phyloP scores from a whole-genome alignment of 495 filamentous ascomycete genomes.

The Penicillium coprophilum region DNA sequence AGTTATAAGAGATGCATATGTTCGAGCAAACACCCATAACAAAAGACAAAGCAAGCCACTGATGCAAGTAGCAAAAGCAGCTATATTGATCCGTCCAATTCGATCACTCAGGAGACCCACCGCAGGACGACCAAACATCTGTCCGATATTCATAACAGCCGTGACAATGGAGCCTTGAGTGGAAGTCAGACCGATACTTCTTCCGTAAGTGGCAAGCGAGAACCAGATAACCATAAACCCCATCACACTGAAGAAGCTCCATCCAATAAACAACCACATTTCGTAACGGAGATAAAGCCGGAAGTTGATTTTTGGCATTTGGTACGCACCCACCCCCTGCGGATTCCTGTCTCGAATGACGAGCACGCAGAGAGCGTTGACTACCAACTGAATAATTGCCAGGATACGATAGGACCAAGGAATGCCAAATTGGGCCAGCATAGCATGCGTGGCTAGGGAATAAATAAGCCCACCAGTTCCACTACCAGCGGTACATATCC shows the following conservation, averaged over 20 bases:
- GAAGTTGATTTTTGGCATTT: not conserved
- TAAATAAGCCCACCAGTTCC: constrained; percentile 69
- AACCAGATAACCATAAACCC: not conserved
- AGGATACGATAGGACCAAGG: not conserved
- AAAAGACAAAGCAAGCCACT: not conserved
- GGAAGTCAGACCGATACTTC: not conserved
- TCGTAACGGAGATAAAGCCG: constrained; percentile 4
- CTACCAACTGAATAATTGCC: not conserved
- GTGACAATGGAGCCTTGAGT: not conserved
- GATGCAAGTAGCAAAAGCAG: not conserved
- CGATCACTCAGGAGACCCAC: not conserved
- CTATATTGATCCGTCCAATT: not conserved
- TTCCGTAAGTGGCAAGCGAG: not conserved
- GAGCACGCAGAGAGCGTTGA: not conserved
- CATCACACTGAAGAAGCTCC: constrained; percentile 1
- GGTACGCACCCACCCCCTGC: not conserved
- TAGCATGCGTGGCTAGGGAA: constrained; percentile 26
- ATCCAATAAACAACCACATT: not conserved
- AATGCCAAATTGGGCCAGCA: constrained; percentile 37
- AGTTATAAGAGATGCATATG: not conserved
- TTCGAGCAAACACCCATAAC: not conserved
- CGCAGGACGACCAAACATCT: not conserved
- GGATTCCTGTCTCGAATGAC: not conserved
- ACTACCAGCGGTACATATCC: constrained; percentile 63
- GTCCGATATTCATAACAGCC: not conserved